phyloP scores from a whole-genome alignment of 225 moss, liverwort and hornwort genomes.

The Takakia lepidozioides region DNA sequence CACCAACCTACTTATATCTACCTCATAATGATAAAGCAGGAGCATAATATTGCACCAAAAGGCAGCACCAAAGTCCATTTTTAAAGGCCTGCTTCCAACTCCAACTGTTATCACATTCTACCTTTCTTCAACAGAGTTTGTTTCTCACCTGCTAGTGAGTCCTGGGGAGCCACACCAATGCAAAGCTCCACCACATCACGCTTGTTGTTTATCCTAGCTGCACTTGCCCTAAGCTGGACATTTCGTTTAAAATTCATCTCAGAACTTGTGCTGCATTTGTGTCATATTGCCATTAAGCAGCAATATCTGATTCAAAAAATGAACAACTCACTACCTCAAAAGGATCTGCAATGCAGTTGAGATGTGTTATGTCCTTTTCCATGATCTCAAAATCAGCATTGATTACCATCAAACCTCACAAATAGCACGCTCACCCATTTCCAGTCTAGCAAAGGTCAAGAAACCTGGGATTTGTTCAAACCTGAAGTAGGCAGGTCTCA shows the following conservation, averaged over 20 bases:
- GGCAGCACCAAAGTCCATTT: not conserved
- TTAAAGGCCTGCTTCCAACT: not conserved
- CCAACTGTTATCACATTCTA: not conserved
- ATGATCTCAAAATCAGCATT: not conserved
- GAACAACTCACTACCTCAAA: too few species aligned
- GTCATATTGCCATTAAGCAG: too few species aligned
- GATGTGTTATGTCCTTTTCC: not conserved
- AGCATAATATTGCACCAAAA: too few species aligned
- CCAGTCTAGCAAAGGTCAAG: not conserved
- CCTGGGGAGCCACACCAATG: slow-evolving; percentile 7
- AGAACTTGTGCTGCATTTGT: too few species aligned
- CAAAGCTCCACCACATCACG: slow-evolving; percentile 11
- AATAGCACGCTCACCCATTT: not conserved
- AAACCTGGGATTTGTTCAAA: not conserved
- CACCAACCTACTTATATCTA: too few species aligned
- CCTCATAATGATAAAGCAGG: too few species aligned
- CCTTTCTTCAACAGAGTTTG: not conserved
- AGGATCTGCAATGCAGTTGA: too few species aligned
- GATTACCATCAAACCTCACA: not conserved
- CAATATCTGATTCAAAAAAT: not conserved
- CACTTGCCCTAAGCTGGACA: slow-evolving; percentile 9
- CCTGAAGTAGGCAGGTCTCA: slow-evolving; percentile 13
- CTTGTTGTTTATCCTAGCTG: slow-evolving; percentile 8
- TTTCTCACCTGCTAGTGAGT: slow-evolving; percentile 8
- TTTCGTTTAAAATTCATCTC: too few species aligned